Evolutionary conservation across 129 eudicot species (phyloP).

Genomic region (Cynara cardunculus): DNA sequence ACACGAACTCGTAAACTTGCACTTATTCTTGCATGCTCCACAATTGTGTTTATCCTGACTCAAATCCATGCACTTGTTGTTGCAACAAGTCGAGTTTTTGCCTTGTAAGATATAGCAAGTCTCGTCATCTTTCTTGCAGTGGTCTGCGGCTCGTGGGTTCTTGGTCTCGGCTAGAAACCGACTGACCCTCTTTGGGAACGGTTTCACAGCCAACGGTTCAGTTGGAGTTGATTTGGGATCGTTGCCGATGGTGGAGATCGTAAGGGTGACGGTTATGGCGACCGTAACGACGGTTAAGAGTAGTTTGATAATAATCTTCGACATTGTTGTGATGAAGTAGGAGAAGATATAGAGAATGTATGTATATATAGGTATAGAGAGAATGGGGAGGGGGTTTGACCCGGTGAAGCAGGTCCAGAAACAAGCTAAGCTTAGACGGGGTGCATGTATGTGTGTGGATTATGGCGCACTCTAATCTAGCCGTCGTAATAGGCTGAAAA

Average conservation of each 20-base stretch:
- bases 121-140: conserved; percentile 57
- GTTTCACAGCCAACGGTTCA: too few relatives aligned
- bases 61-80: conserved; percentile 62
- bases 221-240: too few relatives aligned
- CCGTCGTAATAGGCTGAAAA: too few relatives aligned
- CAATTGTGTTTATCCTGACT: conserved; percentile 43
- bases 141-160: conserved; percentile 54
- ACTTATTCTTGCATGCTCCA: conserved; percentile 66
- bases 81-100: conserved; percentile 55
- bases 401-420: not conserved
- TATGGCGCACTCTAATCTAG: conserved; percentile 3
- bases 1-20: conserved; percentile 44
- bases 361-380: too few relatives aligned
- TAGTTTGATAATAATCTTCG: too few relatives aligned
- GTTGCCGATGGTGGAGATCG: too few relatives aligned
- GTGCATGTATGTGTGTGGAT: conserved; percentile 21
- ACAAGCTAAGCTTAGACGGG: not conserved
- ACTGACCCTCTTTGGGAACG: conserved; percentile 37
- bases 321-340: too few relatives aligned
- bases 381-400: conserved; percentile 17
- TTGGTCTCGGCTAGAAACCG: conserved; percentile 47
- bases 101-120: conserved; percentile 45
- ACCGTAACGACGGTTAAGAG: too few relatives aligned
- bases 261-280: too few relatives aligned
- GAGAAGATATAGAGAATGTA: too few relatives aligned